Conservation (phyloP, 1,284 basidiomycete genomes). For the Dichomitus squalens region DNA sequence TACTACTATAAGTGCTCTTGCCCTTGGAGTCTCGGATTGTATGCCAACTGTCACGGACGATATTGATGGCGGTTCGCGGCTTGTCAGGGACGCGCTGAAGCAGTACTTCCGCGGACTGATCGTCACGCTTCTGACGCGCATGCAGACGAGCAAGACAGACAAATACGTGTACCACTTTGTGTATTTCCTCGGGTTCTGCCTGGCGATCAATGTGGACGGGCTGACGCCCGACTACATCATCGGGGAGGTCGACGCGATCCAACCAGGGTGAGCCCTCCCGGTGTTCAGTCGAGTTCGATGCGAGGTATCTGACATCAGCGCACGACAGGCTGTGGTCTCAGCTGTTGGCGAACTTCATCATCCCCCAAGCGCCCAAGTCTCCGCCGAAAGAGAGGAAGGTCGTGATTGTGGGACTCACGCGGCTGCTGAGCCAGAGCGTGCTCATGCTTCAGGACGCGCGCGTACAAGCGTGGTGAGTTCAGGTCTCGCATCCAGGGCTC, state of each 20-base stretch:
- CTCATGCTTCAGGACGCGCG: conserved; percentile 68
- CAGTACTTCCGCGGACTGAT: conserved; percentile 81
- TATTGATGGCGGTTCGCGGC: background rate
- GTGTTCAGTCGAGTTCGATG: background rate
- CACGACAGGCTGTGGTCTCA: conserved; percentile 79
- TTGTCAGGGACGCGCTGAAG: conserved; percentile 60
- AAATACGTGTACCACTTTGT: conserved; percentile 87
- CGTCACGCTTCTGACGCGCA: conserved; percentile 80
- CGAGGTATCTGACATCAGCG: background rate
- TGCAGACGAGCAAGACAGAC: conserved; percentile 91
- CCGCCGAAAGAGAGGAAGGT: conserved; percentile 84
- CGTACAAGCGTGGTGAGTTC: conserved; percentile 65
- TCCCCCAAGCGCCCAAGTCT: conserved; percentile 83
- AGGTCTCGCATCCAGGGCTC: too few species aligned
- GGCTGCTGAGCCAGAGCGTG: conserved; percentile 75
- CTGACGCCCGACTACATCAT: conserved; percentile 81
- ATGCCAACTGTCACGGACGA: background rate
- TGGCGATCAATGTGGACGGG: conserved; percentile 77
- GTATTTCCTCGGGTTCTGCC: conserved; percentile 75
- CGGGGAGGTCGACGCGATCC: conserved; percentile 78
- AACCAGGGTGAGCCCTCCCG: conserved; percentile 67
- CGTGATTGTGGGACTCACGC: conserved; percentile 81
- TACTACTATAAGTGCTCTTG: too few species aligned
- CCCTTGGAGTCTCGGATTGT: background rate
- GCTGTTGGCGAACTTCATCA: conserved; percentile 77